Base-by-base conservation (phyloP, 208 protist species). In the Balamuthia mandrillaris region DNA sequence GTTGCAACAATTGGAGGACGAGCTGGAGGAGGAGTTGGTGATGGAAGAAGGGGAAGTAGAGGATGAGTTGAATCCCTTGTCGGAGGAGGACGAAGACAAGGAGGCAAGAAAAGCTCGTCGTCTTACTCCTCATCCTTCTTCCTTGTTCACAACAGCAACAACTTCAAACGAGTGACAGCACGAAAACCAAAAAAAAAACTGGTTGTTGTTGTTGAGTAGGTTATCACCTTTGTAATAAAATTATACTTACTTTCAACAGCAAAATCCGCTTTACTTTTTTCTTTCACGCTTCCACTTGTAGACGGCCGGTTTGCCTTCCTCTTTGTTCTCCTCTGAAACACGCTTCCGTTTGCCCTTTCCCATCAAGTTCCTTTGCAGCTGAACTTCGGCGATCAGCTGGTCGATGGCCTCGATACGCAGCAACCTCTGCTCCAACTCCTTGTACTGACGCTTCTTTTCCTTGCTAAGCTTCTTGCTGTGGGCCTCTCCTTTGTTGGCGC, bases 261-360 rank as follows among this genome's bases (percentile, higher is more conserved):
- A 68, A 3, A 3, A 54, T 3, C 35, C 24, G 42, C 31, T n/a
- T 18, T 27, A 79, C 70, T 79, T 79, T 27, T 31, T 79, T 2
- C 70, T 24, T 31, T 31, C 70, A n/a, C 58, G 51, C 70, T 79
- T 79, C 70, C 70, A 79, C 49, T 58, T 79, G 70, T 44, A 58
- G 47, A 58, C 16, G 44, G 70, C 37, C 45, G 51, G 51, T n/a
- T 29, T 31, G 33, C 58, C 37, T 39, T 47, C 70, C 29, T 72
- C 47, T 14, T 4, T 45, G 61, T 72, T 39, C 6, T 72, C 61
- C 5, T 49, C 61, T 29, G 41, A 49, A 33, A 72, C 47, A 16
- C 47, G 41, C 61, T 72, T 72, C 14, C 41, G 37, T 33, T 12
- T 29, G 61, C 61, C 61, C 24, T 72, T 72, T 56, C n/a, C n/a